Percentiles rank a stretch among this genome's conserved stretches.
Evolutionary conservation across 345 rosid genomes (phyloP).

Genomic region (Hypericum perforatum): DNA sequence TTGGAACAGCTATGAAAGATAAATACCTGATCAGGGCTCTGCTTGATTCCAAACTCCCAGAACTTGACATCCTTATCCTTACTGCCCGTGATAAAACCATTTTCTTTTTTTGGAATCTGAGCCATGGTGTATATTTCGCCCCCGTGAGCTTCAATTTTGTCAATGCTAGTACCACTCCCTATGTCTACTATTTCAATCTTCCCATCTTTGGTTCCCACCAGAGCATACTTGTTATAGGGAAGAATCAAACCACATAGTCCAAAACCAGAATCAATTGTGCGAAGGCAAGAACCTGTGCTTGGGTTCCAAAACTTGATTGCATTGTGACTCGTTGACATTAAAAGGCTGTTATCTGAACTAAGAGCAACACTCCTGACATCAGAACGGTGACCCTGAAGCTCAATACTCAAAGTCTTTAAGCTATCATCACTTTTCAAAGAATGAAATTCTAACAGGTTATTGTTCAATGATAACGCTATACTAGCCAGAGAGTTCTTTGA

Average conservation of each 20-base stretch:
- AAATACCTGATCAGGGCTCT: slow-evolving; percentile 52
- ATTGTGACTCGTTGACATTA: slow-evolving; percentile 95
- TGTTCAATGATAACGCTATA: slow-evolving; percentile 79
- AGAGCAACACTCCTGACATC: slow-evolving; percentile 88
- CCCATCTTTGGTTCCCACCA: slow-evolving; percentile 93
- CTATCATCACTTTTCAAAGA: slow-evolving; percentile 44
- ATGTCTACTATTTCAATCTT: slow-evolving; percentile 71
- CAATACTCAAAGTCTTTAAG: slow-evolving; percentile 55
- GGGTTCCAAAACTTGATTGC: slow-evolving; percentile 94
- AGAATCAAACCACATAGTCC: slow-evolving; percentile 85
- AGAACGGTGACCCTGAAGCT: slow-evolving; percentile 88
- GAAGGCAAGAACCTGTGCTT: slow-evolving; percentile 85
- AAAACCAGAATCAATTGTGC: slow-evolving; percentile 82
- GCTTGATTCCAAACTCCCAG: slow-evolving; percentile 76
- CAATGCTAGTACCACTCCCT: slow-evolving; percentile 68
- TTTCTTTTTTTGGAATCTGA: slow-evolving; percentile 52
- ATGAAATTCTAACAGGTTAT: slow-evolving; percentile 72
- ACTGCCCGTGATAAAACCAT: slow-evolving; percentile 88
- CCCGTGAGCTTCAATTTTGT: slow-evolving; percentile 81
- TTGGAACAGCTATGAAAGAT: background rate
- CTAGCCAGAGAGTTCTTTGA: slow-evolving; percentile 57
- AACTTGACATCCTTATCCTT: slow-evolving; percentile 89
- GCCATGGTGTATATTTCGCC: slow-evolving; percentile 68
- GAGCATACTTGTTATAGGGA: slow-evolving; percentile 71
- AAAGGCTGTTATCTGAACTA: slow-evolving; percentile 70